Base-by-base conservation (phyloP, 2,329 filamentous ascomycete genomes). In the Talaromyces rugulosus region DNA sequence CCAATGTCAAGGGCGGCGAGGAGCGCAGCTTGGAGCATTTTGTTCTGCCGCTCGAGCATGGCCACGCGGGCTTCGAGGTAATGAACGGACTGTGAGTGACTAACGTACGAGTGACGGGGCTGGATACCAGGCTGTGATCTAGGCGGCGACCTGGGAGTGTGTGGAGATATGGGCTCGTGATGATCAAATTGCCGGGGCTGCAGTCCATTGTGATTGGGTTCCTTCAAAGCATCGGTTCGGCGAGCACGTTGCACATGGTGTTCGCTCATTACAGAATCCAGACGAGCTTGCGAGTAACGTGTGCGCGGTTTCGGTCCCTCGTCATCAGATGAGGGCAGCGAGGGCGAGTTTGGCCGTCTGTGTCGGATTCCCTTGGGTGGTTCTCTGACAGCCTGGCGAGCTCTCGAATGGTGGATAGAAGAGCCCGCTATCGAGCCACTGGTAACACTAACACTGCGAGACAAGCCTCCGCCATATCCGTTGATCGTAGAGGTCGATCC, bases 11-110 rank as follows among this genome's bases (percentile, higher is more conserved):
- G 65, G 5, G 76, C 75, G 1, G 76, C 75, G 34, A 77, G 64
- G 9, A 79, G 71, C 36, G 77, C 77, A 5, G 77, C 76, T 40
- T 77, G 76, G 11, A 79, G 73, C 58, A 78, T 71, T 60, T 74
- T 74, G 65, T 79, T 79, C 57, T 79, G 77, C 14, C 74, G 75
- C 61, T 78, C 76, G 7, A 79, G 72, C 27, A 74, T 70, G 8
- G 72, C 70, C 40, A 78, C 70, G 16, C 75, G 75, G 16, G 72
- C 71, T 62, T 78, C 75, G 6, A 78, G 71, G n/a, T 69, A 65
- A 12, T 69, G 58, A 3, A 64, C 31, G 12, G 50, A 52, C 16
- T 52, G 50, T 23, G 28, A 28, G 14, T 52, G 50, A 16, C 23
- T 8, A 28, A 31, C 50, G 28, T 52, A 52, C 23, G 50, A 52